Evolutionary conservation across 225 moss, liverwort and hornwort genomes (phyloP).

Genomic region (Climacium dendroides): DNA sequence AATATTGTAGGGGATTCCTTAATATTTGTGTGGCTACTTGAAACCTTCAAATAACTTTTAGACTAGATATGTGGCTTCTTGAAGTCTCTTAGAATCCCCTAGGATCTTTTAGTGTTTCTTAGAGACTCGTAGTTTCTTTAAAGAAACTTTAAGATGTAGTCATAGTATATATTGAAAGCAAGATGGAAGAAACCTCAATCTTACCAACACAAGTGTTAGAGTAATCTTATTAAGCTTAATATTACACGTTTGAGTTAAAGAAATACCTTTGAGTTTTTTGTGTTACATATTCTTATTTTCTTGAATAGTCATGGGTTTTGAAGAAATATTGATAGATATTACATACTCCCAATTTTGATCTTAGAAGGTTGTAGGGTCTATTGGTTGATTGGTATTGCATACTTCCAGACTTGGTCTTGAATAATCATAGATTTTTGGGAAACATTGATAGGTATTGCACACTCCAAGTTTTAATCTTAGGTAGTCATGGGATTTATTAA

Average conservation of each 20-base stretch:
- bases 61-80: too few species aligned
- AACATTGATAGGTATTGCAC: neutral
- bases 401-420: accelerated
- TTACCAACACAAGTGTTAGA: neutral
- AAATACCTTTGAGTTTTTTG: neutral
- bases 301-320: neutral
- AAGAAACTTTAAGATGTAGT: neutral
- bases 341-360: too few species aligned
- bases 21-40: neutral
- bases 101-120: neutral
- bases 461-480: too few species aligned
- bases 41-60: neutral
- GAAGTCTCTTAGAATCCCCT: too few species aligned
- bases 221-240: neutral
- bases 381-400: too few species aligned
- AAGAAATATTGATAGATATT: neutral
- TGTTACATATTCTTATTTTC: accelerated
- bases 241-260: neutral
- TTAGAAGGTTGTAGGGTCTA: too few species aligned
- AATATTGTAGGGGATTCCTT: neutral
- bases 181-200: neutral
- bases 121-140: neutral
- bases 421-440: accelerated
- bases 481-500: accelerated
- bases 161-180: neutral